Conservation (phyloP, 345 rosid genomes). For the Euphorbia pulcherrima region DNA sequence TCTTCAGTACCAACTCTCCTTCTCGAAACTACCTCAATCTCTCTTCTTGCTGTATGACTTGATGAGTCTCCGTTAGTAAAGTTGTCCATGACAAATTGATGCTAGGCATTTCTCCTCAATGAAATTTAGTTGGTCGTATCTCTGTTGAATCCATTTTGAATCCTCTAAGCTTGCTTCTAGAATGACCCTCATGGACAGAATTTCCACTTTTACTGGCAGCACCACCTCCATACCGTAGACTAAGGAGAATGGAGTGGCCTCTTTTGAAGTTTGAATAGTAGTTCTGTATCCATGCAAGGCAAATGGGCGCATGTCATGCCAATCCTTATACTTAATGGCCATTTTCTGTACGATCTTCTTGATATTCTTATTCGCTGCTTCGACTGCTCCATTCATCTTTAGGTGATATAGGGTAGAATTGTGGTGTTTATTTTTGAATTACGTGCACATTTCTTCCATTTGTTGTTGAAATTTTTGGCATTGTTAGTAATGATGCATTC, state of each 20-base stretch:
- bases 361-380: background rate
- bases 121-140: background rate
- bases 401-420: background rate
- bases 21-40: background rate
- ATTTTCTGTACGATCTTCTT: background rate
- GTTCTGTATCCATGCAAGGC: background rate
- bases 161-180: background rate
- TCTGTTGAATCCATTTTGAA: background rate
- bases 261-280: background rate
- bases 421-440: background rate
- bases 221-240: background rate
- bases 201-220: background rate
- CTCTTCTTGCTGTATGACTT: background rate
- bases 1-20: background rate
- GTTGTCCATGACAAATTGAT: background rate
- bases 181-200: background rate
- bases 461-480: background rate
- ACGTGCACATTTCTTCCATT: background rate
- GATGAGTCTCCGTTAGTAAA: background rate
- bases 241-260: background rate
- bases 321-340: background rate
- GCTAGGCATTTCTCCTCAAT: background rate
- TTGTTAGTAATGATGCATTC: background rate
- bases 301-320: background rate
- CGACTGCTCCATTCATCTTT: background rate